Conservation (phyloP, 2,329 filamentous ascomycete genomes). For the Claviceps humidiphila region DNA sequence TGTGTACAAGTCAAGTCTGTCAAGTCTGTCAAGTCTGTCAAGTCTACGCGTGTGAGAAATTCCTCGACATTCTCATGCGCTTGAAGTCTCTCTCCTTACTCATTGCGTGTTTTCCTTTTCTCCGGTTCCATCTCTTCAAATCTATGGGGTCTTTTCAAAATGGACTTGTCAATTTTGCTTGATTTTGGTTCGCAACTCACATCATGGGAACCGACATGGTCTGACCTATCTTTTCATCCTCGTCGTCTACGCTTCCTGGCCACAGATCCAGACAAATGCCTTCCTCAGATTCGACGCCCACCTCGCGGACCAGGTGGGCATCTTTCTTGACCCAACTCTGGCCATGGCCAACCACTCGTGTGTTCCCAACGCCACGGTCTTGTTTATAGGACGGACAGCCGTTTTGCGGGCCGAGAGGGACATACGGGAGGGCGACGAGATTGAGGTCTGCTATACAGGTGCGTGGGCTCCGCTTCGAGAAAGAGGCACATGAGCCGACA, state of each 20-base stretch:
- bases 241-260: not conserved
- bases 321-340: conserved; percentile 42
- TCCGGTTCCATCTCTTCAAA: not conserved
- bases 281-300: conserved; percentile 44
- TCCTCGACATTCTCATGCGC: no score
- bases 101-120: not conserved
- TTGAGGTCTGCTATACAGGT: conserved; percentile 51
- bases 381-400: conserved; percentile 38
- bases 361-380: conserved; percentile 43
- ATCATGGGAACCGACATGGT: no score
- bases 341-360: conserved; percentile 53
- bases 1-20: no score
- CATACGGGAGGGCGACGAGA: conserved; percentile 40
- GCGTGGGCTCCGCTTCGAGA: conserved; percentile 9
- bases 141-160: no score
- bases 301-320: conserved; percentile 32
- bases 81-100: no score
- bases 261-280: conserved; percentile 46
- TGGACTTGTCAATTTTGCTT: no score
- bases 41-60: no score
- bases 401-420: conserved; percentile 34
- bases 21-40: no score
- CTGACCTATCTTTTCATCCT: not conserved
- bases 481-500: no score
- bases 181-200: no score